Conservation (phyloP, 192 early-diverging fungal species). For the Mortierella claussenii region DNA sequence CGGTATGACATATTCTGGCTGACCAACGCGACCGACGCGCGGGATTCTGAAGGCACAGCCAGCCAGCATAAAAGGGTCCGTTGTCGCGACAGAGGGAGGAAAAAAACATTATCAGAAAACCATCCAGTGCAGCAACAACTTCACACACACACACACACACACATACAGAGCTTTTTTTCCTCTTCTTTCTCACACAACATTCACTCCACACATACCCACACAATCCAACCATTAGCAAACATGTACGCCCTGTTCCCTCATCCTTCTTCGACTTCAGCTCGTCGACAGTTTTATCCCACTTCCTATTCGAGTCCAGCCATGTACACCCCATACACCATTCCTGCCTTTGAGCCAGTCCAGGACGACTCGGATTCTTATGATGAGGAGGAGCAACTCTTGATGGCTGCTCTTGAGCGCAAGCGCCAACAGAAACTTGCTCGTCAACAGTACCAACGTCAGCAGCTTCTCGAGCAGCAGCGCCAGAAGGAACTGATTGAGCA, state of each 20-base stretch:
- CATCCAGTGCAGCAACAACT: neutral
- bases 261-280: constrained; percentile 1
- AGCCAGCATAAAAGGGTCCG: too few species aligned
- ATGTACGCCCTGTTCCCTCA: constrained; percentile 20
- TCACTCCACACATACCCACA: neutral
- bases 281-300: neutral
- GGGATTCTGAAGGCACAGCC: too few species aligned
- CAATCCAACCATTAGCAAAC: neutral
- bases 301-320: constrained; percentile 2
- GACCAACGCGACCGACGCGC: too few species aligned
- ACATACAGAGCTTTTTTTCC: neutral
- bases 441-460: constrained; percentile 35
- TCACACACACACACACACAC: neutral
- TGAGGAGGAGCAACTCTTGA: constrained; percentile 43
- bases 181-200: neutral
- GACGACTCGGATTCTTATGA: neutral
- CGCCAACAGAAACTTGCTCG: constrained; percentile 42
- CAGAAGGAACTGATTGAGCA: constrained; percentile 11
- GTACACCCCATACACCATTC: neutral
- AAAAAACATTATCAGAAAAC: constrained; percentile 1
- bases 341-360: neutral
- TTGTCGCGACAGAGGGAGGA: too few species aligned
- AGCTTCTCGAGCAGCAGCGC: constrained; percentile 11
- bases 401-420: constrained; percentile 46
- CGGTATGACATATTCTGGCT: too few species aligned